Evolutionary conservation across 2,329 filamentous ascomycete genomes (phyloP).

Genomic region (Didymella pinodella): DNA sequence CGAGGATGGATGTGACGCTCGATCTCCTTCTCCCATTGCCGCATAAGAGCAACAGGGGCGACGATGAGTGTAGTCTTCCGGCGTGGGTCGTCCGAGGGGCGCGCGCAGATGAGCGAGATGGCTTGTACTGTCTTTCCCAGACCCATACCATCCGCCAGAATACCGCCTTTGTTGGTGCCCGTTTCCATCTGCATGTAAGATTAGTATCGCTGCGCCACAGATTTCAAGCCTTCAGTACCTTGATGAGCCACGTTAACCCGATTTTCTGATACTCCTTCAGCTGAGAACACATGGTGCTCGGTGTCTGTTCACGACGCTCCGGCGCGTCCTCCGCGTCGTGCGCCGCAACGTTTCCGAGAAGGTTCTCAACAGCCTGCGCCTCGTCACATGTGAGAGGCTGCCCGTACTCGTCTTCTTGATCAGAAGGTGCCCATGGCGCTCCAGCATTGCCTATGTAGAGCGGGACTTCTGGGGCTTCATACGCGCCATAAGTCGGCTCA

Average conservation of each 20-base stretch:
- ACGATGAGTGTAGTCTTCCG: constrained; percentile 82
- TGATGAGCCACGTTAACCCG: constrained; percentile 77
- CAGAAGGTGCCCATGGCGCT: constrained; percentile 15
- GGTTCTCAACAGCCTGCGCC: constrained; percentile 38
- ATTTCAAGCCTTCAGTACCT: constrained; percentile 31
- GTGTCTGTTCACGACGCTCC: constrained; percentile 72
- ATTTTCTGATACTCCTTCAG: constrained; percentile 85
- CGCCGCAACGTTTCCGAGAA: constrained; percentile 44
- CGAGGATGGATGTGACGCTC: constrained; percentile 68
- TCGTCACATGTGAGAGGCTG: constrained; percentile 26
- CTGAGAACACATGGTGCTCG: constrained; percentile 70
- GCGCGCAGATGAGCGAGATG: constrained; percentile 75
- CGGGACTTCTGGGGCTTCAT: constrained; percentile 18
- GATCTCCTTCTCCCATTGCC: constrained; percentile 87
- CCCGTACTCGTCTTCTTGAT: constrained; percentile 29
- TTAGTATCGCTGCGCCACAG: neutral
- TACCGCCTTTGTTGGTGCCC: constrained; percentile 75
- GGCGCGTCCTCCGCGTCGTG: constrained; percentile 51
- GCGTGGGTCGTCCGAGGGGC: constrained; percentile 65
- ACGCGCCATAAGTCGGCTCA: neutral
- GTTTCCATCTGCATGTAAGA: constrained; percentile 65
- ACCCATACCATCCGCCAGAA: constrained; percentile 72
- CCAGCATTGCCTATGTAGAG: constrained; percentile 5
- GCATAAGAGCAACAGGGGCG: constrained; percentile 78
- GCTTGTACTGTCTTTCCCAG: constrained; percentile 86